Percentiles rank a stretch among this genome's conserved stretches.
Evolutionary conservation across 345 rosid species (phyloP).

Genomic region (Melastoma malabathricum): DNA sequence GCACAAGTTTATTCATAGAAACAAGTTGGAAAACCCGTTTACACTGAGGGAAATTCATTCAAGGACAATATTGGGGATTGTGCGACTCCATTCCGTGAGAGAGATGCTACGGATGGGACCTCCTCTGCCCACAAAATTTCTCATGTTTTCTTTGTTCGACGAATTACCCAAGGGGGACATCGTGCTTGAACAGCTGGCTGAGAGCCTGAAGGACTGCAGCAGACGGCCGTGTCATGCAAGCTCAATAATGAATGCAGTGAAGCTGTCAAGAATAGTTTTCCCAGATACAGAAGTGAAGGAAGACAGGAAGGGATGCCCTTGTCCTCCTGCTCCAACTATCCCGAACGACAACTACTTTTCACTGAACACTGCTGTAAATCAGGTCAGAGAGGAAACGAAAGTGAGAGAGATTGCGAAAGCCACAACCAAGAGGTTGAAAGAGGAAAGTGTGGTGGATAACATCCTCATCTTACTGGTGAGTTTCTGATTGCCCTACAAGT

Average conservation of each 20-base stretch:
- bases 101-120: conserved; percentile 75
- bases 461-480: conserved; percentile 48
- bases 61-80: conserved; percentile 58
- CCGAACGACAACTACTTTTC: conserved; percentile 19
- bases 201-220: conserved; percentile 34
- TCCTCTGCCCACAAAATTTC: conserved; percentile 62
- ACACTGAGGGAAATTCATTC: conserved; percentile 79
- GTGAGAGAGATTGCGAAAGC: conserved; percentile 51
- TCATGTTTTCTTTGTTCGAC: conserved; percentile 67
- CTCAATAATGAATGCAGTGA: conserved; percentile 52
- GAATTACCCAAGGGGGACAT: conserved; percentile 83
- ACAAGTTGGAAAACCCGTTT: conserved; percentile 28
- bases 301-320: conserved; percentile 13
- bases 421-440: conserved; percentile 43
- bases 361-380: conserved; percentile 43
- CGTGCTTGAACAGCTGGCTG: conserved; percentile 61
- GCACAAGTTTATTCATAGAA: conserved; percentile 57
- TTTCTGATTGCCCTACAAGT: not conserved
- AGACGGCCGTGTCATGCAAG: conserved; percentile 53
- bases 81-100: conserved; percentile 86
- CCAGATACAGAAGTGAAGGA: conserved; percentile 20
- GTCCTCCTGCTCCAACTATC: conserved; percentile 3
- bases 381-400: conserved; percentile 49
- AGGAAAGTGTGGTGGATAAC: conserved; percentile 65
- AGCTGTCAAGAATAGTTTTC: conserved; percentile 20